phyloP scores from a whole-genome alignment of 1,284 basidiomycete genomes.

The Leccinum cinnamomeum region DNA sequence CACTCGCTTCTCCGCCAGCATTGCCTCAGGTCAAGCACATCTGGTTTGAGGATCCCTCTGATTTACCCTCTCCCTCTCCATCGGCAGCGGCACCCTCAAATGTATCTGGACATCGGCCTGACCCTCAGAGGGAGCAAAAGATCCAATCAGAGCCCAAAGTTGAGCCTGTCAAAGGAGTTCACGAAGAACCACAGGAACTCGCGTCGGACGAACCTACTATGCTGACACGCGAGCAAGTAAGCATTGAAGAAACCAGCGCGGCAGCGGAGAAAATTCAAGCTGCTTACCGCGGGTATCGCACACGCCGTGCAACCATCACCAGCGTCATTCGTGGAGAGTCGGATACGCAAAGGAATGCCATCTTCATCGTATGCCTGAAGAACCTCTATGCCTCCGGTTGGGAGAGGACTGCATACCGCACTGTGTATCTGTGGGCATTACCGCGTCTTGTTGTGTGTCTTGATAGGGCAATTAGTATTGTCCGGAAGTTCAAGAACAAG shows the following conservation, averaged over 20 bases:
- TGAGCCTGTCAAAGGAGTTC: constrained; percentile 9
- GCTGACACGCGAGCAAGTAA: constrained; percentile 16
- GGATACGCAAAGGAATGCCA: constrained; percentile 24
- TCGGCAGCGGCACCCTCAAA: constrained; percentile 17
- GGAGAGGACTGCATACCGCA: constrained; percentile 38
- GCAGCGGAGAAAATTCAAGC: constrained; percentile 3
- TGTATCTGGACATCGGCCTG: neutral
- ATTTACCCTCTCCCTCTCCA: constrained; percentile 11
- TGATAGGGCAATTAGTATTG: constrained; percentile 35
- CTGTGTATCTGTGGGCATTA: constrained; percentile 49
- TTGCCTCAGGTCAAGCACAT: constrained; percentile 18
- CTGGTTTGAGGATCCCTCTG: constrained; percentile 15
- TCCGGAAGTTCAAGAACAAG: constrained; percentile 1
- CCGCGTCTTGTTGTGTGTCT: constrained; percentile 49
- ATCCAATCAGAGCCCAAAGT: constrained; percentile 2
- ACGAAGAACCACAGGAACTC: constrained; percentile 23
- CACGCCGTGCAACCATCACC: no score
- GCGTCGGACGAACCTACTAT: constrained; percentile 7
- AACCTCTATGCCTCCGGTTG: constrained; percentile 36
- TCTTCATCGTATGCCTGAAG: constrained; percentile 38
- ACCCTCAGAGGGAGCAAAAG: neutral
- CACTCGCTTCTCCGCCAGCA: neutral
- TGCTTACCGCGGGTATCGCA: no score
- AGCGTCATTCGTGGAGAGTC: constrained; percentile 25
- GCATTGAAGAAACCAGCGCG: constrained; percentile 20